Evolutionary conservation across 441 rosid genomes (phyloP), one percentile per base, ranked within the genome.

Genomic region (Eruca vesicaria): DNA sequence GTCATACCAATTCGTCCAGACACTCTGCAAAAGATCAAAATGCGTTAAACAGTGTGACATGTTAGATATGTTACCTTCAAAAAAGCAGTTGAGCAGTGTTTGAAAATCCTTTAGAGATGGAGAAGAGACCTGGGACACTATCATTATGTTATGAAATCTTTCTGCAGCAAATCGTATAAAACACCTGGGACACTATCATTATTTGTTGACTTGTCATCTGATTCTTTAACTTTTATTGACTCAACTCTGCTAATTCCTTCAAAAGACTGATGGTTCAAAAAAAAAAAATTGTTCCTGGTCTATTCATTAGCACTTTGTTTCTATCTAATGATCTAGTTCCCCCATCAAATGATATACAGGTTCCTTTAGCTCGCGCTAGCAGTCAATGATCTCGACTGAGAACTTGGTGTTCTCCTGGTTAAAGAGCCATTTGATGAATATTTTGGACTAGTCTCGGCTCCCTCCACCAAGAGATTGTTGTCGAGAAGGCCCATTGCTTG

Each of bases 391-490:
- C 89, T 90, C 20, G 84, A 78, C 77, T 89, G 96, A 36, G 85
- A 82, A 67, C 85, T 73, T 68, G 95, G 83, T 20, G 84, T 80
- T 85, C 87, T 89, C 84, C 85, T 90, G 32, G 92, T 62, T 76
- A 89, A 79, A 78, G 85, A 88, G 20, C 98, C 92, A 84, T 89
- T 92, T 68, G 96, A 82, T 6, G 88, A 80, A 60, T 85, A 65
- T 81, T 87, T 92, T 69, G 93, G 84, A 68, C 83, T 60, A 71
- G 82, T 89, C 52, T 94, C 98, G n/a, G 91, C 92, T 73, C n/a
- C n/a, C n/a, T n/a, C 97, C 99, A 77, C 96, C 92, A 32, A 92
- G 81, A n/a, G 98, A 92, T 76, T 90, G 99, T 68, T 98, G 94
- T 41, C 99, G 92, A 48, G 98, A 85, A 61, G 90, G 85, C 61